phyloP scores from a whole-genome alignment of 129 eudicot genomes.

The Heracleum sosnowskyi region DNA sequence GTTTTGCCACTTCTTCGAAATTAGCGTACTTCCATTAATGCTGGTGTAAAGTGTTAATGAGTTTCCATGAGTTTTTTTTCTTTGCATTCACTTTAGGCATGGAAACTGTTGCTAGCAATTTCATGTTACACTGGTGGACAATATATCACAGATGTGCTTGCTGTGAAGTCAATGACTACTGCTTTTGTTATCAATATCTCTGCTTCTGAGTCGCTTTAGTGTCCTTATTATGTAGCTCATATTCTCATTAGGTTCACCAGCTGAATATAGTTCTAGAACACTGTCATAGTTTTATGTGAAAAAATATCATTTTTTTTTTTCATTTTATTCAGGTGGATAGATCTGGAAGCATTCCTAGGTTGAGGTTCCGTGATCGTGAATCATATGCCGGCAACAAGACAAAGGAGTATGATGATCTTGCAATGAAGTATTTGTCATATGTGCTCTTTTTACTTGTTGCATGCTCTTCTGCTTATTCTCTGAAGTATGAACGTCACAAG shows the following conservation, averaged over 20 bases:
- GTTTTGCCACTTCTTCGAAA: neutral
- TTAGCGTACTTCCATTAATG: neutral
- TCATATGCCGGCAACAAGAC: conserved; percentile 90
- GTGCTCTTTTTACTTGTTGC: conserved; percentile 76
- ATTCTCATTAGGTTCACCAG: neutral
- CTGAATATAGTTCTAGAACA: neutral
- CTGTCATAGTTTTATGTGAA: neutral
- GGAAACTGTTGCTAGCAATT: neutral
- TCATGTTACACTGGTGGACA: neutral
- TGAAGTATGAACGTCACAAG: conserved; percentile 91
- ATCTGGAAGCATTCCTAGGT: conserved; percentile 67
- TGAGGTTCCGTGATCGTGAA: conserved; percentile 87
- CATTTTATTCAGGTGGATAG: conserved; percentile 58
- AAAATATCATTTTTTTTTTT: neutral
- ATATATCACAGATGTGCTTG: neutral
- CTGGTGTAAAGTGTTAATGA: neutral
- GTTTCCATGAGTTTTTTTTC: neutral
- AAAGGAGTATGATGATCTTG: conserved; percentile 94
- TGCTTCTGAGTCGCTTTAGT: neutral
- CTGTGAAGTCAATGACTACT: neutral
- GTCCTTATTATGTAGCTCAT: neutral
- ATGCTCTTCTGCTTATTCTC: conserved; percentile 76
- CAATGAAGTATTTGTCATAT: conserved; percentile 90
- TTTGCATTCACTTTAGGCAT: neutral
- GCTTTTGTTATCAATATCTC: neutral